Base-by-base conservation (phyloP, 2,329 filamentous ascomycete genomes). In the Hypoxylon sp. region DNA sequence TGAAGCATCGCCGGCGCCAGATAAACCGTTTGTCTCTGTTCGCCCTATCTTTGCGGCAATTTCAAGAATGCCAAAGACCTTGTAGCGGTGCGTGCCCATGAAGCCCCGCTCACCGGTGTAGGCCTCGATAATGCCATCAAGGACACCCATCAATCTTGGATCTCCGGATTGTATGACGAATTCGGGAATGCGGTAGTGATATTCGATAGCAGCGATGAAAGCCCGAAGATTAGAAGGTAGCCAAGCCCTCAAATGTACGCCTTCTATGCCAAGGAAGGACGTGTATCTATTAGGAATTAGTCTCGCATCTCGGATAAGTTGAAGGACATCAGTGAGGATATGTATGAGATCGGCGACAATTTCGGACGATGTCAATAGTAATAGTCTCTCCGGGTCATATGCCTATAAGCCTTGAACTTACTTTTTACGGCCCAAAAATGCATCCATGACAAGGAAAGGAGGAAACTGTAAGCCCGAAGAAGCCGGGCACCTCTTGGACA, bases 81-180 rank as follows among this genome's bases (percentile, higher is more conserved):
- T 87, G 74, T 87, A 87, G n/a, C 85, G 78, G 70, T 88, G 85
- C 0, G 82, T 83, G 4, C 86, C 85, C 85, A 87, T 86, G 72
- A 87, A 87, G 0, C 86, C 85, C 19, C 85, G 80, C 69, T 87
- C 85, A 0, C 85, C 86, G 0, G 84, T 83, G 67, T 87, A 88
- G 0, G 85, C 84, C 71, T 87, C 86, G 0, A 87, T 81, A 2
- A 87, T 86, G 0, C 85, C 85, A 63, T 87, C 85, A 0, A 87
- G 67, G 0, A 87, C 84, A 2, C 86, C 86, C 73, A 85, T 84
- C 0, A 87, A 77, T 10, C 84, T 78, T 0, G 82, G 80, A 56
- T 87, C 85, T 0, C 82, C 82, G 0, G 84, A 86, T 47, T 82
- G 71, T n/a, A 81, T 78, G 13, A 87, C 85, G 52, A 85, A 87